Percentiles rank a stretch among this genome's conserved stretches.
These are phyloP conservation scores for Paraurostyla sp. DNA, from an alignment of 73 alveolate species.

Conservation along the genomic window DNA sequence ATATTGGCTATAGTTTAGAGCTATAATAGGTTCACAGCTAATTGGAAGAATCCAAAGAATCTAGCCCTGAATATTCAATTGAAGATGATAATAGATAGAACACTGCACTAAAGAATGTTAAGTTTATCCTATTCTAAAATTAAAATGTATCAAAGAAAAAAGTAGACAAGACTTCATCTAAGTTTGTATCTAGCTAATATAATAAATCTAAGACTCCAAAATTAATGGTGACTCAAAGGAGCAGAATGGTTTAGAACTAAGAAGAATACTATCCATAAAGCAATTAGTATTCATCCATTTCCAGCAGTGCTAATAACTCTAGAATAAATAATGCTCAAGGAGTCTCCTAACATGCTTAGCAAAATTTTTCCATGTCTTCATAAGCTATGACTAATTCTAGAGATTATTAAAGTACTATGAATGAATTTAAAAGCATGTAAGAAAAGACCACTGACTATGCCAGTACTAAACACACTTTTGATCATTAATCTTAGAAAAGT, in stretches of 20 bases:
- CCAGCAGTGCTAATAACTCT: slow-evolving; percentile 23
- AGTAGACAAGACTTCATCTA: background rate
- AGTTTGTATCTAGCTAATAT: background rate
- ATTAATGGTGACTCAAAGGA: slow-evolving; percentile 31
- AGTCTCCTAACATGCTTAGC: background rate
- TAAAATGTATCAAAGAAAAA: slow-evolving; percentile 16
- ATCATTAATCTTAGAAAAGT: slow-evolving; percentile 41
- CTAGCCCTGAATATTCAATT: background rate
- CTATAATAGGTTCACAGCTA: background rate
- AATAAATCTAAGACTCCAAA: slow-evolving; percentile 10
- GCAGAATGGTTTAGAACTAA: slow-evolving; percentile 11
- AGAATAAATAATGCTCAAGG: background rate
- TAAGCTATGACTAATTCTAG: background rate
- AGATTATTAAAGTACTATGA: background rate
- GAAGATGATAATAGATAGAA: background rate
- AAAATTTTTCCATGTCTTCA: background rate
- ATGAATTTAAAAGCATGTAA: background rate
- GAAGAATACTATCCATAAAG: slow-evolving; percentile 36
- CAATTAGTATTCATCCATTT: background rate
- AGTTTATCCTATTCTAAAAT: slow-evolving; percentile 17
- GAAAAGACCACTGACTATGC: slow-evolving; percentile 7
- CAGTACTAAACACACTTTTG: slow-evolving; percentile 47
- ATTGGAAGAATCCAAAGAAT: background rate
- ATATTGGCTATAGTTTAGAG: background rate
- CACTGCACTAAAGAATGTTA: slow-evolving; percentile 6